Conservation (phyloP, 441 rosid species). For the Arabidopsis lyrata region DNA sequence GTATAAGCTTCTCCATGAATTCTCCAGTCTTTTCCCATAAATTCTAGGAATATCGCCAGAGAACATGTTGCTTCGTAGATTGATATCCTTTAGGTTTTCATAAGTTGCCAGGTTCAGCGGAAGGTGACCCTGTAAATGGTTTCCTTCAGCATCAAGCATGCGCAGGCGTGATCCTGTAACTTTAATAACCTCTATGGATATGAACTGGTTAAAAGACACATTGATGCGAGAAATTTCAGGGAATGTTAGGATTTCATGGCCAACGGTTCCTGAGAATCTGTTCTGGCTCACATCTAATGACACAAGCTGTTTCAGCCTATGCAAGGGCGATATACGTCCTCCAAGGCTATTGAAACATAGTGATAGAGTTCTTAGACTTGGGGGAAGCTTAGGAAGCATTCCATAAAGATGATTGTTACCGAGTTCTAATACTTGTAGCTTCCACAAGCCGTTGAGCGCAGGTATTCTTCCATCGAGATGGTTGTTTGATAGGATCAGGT, state of each 20-base stretch:
- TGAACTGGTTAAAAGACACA: slow-evolving; percentile 46
- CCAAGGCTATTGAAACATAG: slow-evolving; percentile 54
- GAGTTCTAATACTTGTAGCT: slow-evolving; percentile 58
- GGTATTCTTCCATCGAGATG: slow-evolving; percentile 57
- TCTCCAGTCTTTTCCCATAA: slow-evolving; percentile 52
- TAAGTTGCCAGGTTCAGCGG: slow-evolving; percentile 50
- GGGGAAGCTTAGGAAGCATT: slow-evolving; percentile 54
- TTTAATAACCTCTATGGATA: slow-evolving; percentile 40
- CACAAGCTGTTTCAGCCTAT: slow-evolving; percentile 45
- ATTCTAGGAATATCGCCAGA: slow-evolving; percentile 52
- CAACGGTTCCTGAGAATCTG: slow-evolving; percentile 56
- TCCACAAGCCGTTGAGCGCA: slow-evolving; percentile 57
- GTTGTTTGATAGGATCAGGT: slow-evolving; percentile 51
- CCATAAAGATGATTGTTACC: slow-evolving; percentile 54
- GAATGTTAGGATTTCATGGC: slow-evolving; percentile 42
- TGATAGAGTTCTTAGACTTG: slow-evolving; percentile 50
- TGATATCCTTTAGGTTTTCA: slow-evolving; percentile 48
- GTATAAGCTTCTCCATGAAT: slow-evolving; percentile 58
- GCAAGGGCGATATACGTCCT: slow-evolving; percentile 51
- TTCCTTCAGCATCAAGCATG: slow-evolving; percentile 56
- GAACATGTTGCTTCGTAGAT: slow-evolving; percentile 54
- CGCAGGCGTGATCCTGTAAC: slow-evolving; percentile 47
- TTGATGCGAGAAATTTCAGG: slow-evolving; percentile 43
- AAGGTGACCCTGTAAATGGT: slow-evolving; percentile 57
- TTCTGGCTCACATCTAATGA: slow-evolving; percentile 58